Base-by-base conservation (phyloP, 106 monocot genomes). In the Dendrobium huoshanense region DNA sequence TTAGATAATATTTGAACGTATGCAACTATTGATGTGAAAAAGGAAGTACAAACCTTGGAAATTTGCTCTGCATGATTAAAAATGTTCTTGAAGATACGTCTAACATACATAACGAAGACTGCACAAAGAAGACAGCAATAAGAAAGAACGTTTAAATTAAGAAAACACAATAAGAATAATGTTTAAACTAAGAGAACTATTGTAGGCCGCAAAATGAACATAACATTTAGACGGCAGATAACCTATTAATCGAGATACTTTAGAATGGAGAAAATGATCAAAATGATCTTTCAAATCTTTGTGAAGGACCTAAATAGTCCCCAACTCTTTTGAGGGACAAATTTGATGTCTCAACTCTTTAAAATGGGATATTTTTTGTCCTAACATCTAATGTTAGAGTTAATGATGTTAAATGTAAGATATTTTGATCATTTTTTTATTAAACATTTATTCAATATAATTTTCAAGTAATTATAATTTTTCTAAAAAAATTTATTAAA, bases 21-120 rank as follows among this genome's bases (percentile, higher is more conserved):
- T 4, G 19, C 17, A 74, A 44, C 19, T 7, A 74, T 43, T 41
- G 44, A 42, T 74, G 74, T 48, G 49, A 76, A 51, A 74, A 25
- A 76, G 20, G 10, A 77, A 79, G 41, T 29, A 75, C 87, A 78
- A 72, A 98, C 97, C 94, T 95, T 91, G 17, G 99, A 90, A 77
- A 99, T 99, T 86, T 99, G 95, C 77, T 95, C 99, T 27, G 99
- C 95, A 80, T 99, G 99, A 79, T 75, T 93, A 88, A 99, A 99
- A 67, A 99, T 95, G 77, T 99, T 99, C 80, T 91, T 91, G 85
- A 99, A 99, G 72, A 99, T 93, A 75, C 99, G 89, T 29, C 86
- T 89, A 19, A 95, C 56, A 82, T 99, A 99, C 83, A 90, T 81
- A 37, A 99, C 76, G 80, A 95, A 98, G 67, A 98, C 97, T 98